Evolutionary conservation across 2,329 filamentous ascomycete genomes (phyloP).

Genomic region (Talaromyces albobiverticillius): DNA sequence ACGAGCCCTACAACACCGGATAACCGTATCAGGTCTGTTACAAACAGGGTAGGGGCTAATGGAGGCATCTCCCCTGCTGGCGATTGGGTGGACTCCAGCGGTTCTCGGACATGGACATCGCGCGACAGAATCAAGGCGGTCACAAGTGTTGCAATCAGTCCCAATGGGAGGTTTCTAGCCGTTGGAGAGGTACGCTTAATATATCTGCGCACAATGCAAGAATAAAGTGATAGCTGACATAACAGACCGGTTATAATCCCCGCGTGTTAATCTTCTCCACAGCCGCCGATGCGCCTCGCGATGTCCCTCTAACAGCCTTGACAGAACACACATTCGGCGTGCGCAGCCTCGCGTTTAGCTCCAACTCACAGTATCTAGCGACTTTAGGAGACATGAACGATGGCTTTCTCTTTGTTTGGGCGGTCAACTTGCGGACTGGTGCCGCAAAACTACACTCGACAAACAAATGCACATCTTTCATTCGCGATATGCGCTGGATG

Average conservation of each 20-base stretch:
- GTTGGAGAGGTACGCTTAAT: constrained; percentile 87
- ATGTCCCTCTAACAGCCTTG: constrained; percentile 78
- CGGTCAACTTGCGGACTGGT: constrained; percentile 76
- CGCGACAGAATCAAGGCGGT: constrained; percentile 92
- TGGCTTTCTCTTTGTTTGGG: constrained; percentile 91
- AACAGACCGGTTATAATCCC: constrained; percentile 80
- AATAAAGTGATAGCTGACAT: background rate
- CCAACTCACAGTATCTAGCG: constrained; percentile 80
- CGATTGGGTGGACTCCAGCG: constrained; percentile 57
- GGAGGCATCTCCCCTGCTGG: constrained; percentile 46
- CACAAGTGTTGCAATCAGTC: constrained; percentile 83
- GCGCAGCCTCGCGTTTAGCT: constrained; percentile 82
- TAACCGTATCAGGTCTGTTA: constrained; percentile 57
- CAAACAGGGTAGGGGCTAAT: constrained; percentile 49
- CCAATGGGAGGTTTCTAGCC: constrained; percentile 81
- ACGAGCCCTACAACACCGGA: constrained; percentile 57
- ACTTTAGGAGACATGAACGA: constrained; percentile 88
- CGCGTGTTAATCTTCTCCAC: constrained; percentile 87
- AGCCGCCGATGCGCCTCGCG: constrained; percentile 69
- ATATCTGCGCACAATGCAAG: too few relatives aligned
- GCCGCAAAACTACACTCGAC: constrained; percentile 74
- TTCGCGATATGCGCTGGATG: constrained; percentile 88
- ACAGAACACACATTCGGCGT: constrained; percentile 90
- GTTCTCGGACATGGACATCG: constrained; percentile 76
- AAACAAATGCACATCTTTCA: constrained; percentile 87